Evolutionary conservation across 1,284 basidiomycete species (phyloP).

Genomic region (Flammula alnicola): DNA sequence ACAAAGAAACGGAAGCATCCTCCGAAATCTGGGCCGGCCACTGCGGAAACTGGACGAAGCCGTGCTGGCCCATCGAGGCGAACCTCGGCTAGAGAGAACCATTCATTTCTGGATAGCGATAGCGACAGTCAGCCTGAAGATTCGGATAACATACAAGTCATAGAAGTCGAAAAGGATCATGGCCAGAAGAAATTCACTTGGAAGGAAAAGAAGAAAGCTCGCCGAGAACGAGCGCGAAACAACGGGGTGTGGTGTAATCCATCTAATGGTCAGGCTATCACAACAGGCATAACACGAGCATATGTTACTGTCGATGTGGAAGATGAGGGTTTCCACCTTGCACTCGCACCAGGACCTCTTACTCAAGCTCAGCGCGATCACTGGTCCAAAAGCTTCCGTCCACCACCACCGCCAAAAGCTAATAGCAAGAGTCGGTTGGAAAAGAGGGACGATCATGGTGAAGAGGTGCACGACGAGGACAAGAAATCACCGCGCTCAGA

Average conservation of each 20-base stretch:
- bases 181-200: slow-evolving; percentile 21
- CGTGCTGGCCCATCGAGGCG: not conserved
- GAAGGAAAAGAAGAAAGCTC: slow-evolving; percentile 30
- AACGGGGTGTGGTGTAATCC: slow-evolving; percentile 36
- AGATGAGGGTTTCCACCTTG: slow-evolving; percentile 45
- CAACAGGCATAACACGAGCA: slow-evolving; percentile 36
- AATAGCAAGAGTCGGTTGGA: not conserved
- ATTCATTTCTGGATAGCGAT: not conserved
- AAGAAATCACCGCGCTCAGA: no score
- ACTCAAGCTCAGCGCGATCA: not conserved
- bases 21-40: not conserved
- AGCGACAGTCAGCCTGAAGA: not conserved
- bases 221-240: slow-evolving; percentile 24
- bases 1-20: slow-evolving; percentile 3
- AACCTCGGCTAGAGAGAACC: not conserved
- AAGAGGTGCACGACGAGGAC: not conserved
- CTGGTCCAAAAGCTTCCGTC: slow-evolving; percentile 1
- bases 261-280: slow-evolving; percentile 28
- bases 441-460: not conserved
- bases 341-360: slow-evolving; percentile 40
- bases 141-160: not conserved
- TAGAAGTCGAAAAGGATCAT: not conserved
- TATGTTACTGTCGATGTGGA: slow-evolving; percentile 41
- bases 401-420: not conserved
- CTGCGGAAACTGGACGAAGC: not conserved